A percentile compares a stretch with the other conserved stretches of the same genome.
These are phyloP conservation scores for Sclerotinia trifoliorum DNA, from an alignment of 2,329 filamentous ascomycete genomes.

Conservation along the genomic window DNA sequence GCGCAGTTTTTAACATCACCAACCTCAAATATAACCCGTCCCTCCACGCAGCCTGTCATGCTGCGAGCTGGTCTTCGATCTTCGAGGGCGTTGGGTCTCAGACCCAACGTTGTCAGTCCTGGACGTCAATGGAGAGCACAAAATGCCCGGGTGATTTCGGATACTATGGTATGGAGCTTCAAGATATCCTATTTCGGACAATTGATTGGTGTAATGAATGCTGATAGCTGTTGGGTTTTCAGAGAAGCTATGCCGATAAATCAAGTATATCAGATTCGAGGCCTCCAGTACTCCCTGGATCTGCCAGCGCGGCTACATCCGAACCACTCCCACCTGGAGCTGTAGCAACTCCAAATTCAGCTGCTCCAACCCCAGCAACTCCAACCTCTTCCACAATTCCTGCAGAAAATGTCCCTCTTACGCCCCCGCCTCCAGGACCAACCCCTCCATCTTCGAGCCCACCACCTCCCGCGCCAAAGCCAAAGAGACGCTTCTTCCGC, in stretches of 20 bases:
- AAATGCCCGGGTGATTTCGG: slow-evolving; percentile 41
- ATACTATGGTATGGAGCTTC: slow-evolving; percentile 41
- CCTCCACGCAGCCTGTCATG: slow-evolving; percentile 55
- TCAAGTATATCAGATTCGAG: slow-evolving; percentile 49
- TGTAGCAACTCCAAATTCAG: slow-evolving; percentile 30
- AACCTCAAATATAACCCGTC: slow-evolving; percentile 32
- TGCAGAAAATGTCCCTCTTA: slow-evolving; percentile 48
- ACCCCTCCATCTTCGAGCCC: slow-evolving; percentile 42
- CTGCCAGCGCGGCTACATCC: slow-evolving; percentile 41
- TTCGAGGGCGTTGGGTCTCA: slow-evolving; percentile 57
- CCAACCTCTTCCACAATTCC: slow-evolving; percentile 47
- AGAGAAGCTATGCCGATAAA: slow-evolving; percentile 61
- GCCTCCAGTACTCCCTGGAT: slow-evolving; percentile 53
- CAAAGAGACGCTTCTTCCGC: slow-evolving; percentile 68
- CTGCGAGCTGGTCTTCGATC: slow-evolving; percentile 68
- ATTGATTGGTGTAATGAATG: slow-evolving; percentile 24
- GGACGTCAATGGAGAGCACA: slow-evolving; percentile 59
- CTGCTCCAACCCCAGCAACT: slow-evolving; percentile 35
- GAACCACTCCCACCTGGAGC: slow-evolving; percentile 42
- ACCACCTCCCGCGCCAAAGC: slow-evolving; percentile 49
- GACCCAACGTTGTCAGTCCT: slow-evolving; percentile 52
- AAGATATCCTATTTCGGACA: slow-evolving; percentile 17
- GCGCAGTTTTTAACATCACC: slow-evolving; percentile 29
- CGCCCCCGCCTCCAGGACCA: slow-evolving; percentile 45
- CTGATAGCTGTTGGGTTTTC: slow-evolving; percentile 30